Percentiles rank a stretch among this genome's conserved stretches.
These are phyloP conservation scores for Tolypocladium guangdongense DNA, from an alignment of 2,329 filamentous ascomycete genomes.

Conservation along the genomic window DNA sequence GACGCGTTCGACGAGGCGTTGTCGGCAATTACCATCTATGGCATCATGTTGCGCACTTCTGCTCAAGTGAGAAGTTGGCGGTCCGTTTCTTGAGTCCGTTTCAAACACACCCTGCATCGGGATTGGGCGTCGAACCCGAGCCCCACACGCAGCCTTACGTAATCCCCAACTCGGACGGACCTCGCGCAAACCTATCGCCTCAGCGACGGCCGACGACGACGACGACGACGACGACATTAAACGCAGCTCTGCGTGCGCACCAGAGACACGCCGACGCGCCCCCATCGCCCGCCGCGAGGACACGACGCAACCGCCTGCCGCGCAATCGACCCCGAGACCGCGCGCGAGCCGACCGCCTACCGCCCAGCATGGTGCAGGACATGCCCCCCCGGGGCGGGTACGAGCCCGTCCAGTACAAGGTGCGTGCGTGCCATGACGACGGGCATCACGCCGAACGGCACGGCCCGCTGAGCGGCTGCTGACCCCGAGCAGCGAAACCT, in stretches of 20 bases:
- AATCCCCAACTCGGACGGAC: background rate
- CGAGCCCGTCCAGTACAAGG: conserved; percentile 93
- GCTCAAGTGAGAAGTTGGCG: too few relatives aligned
- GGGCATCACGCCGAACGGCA: background rate
- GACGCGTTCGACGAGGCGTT: too few relatives aligned
- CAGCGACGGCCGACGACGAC: background rate
- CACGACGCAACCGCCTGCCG: background rate
- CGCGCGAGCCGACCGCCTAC: background rate
- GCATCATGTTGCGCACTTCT: too few relatives aligned
- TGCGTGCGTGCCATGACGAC: conserved; percentile 19
- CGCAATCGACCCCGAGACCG: background rate
- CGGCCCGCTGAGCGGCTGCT: background rate
- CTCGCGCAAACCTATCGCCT: background rate
- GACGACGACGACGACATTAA: background rate
- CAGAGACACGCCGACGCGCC: background rate
- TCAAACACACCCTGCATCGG: too few relatives aligned
- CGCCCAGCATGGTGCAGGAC: conserved; percentile 80
- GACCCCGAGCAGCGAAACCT: conserved; percentile 84
- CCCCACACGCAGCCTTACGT: background rate
- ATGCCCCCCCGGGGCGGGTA: conserved; percentile 95
- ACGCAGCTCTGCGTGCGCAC: background rate
- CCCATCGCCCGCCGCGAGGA: background rate
- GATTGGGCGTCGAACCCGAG: background rate
- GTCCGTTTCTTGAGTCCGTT: too few relatives aligned
- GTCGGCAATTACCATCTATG: too few relatives aligned